Base-by-base conservation (phyloP, 768 basidiomycete species). In the Russula lepida region DNA sequence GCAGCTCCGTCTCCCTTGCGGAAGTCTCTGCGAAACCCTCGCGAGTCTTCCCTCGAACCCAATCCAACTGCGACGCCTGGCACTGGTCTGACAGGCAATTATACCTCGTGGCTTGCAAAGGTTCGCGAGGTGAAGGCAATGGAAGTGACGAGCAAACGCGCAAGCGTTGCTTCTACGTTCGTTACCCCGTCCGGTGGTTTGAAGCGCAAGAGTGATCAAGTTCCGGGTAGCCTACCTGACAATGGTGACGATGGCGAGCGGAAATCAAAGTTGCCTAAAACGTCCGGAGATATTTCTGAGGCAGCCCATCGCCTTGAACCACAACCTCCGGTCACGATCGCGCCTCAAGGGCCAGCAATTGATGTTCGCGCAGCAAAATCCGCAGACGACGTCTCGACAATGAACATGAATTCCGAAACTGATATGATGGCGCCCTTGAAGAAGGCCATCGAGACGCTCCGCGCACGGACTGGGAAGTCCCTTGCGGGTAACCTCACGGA, bases 41-140 rank as follows among this genome's bases (percentile, higher is more conserved):
- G 77, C 21, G 86, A 85, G 21, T 70, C 78, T 44, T 76, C 68
- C 17, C 44, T 58, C 5, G 64, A 58, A 4, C 48, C 58, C 17
- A 47, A 6, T 50, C 41, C 74, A 17, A 78, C 77, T 3, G 68
- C 70, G 12, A 66, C 59, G 6, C 61, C 64, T 19, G 67, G 64
- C 41, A 75, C 77, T n/a, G 71, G 72, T 23, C 69, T 71, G 28
- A 76, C 71, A 11, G 82, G 81, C 3, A 89, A 88, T 67, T 82
- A 89, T 33, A 86, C 86, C 9, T 91, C 89, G 3, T 91, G 89
- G 89, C 71, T 92, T 56, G 82, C 81, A 72, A 89, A 88, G 67
- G 89, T 85, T 15, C 78, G 88, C 37, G 86, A 88, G 68, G 84
- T 78, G 27, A 89, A 89, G 68, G 76, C 74, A 66, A 30, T 71